Percentiles rank a stretch among this genome's conserved stretches.
phyloP scores from a whole-genome alignment of 179 eudicot genomes.

The Pouteria campechiana region DNA sequence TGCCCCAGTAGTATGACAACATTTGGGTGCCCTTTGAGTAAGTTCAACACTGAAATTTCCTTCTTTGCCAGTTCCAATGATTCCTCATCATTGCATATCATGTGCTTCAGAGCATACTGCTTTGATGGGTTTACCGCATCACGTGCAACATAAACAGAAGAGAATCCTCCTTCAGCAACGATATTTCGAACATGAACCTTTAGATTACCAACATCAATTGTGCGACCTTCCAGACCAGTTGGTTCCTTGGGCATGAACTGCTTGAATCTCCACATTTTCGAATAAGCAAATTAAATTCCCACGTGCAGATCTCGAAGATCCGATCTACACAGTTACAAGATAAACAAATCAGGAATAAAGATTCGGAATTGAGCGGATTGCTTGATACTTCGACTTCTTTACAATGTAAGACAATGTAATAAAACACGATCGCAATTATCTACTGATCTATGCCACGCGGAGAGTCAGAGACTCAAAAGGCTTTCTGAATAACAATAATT shows the following conservation, averaged over 20 bases:
- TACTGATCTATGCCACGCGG: no score
- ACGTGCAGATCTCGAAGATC: no score
- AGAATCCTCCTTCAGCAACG: constrained; percentile 98
- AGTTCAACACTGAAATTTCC: constrained; percentile 84
- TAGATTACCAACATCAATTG: constrained; percentile 73
- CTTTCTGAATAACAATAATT: no score
- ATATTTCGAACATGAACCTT: constrained; percentile 69
- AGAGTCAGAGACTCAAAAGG: no score
- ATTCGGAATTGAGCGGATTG: no score
- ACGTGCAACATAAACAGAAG: constrained; percentile 84
- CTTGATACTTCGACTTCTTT: no score
- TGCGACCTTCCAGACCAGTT: constrained; percentile 91
- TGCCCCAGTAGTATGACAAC: constrained; percentile 58
- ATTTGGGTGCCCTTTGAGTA: constrained; percentile 90
- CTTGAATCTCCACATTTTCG: constrained; percentile 99
- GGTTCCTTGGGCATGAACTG: constrained; percentile 78
- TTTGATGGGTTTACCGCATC: constrained; percentile 73
- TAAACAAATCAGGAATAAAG: no score
- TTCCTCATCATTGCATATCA: constrained; percentile 91
- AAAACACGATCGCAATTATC: no score
- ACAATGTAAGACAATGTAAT: no score
- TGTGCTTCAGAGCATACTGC: constrained; percentile 93
- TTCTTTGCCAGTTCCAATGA: constrained; percentile 73
- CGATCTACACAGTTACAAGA: no score
- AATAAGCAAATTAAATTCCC: no score